These are phyloP conservation scores for Meyerozyma athensensis DNA, from an alignment of 1,139 yeast species.

Conservation along the genomic window DNA sequence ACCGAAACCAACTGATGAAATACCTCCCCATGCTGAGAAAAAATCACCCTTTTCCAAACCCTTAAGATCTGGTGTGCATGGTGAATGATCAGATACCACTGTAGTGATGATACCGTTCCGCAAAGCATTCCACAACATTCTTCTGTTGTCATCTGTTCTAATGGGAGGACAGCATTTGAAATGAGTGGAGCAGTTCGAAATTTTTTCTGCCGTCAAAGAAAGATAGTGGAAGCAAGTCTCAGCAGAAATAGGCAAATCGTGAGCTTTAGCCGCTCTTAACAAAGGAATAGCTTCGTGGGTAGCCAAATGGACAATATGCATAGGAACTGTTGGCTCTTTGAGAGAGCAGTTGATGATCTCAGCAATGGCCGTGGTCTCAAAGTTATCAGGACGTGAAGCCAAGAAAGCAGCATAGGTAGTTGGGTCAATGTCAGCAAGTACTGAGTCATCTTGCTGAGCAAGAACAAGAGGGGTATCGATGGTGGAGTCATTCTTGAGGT, in stretches of 20 bases:
- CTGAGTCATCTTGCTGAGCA: slow-evolving; percentile 42
- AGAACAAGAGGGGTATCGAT: slow-evolving; percentile 38
- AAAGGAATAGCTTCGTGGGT: slow-evolving; percentile 78
- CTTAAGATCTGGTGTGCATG: slow-evolving; percentile 89
- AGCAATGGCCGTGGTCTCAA: slow-evolving; percentile 79
- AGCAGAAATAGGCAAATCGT: slow-evolving; percentile 61
- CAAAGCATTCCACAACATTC: slow-evolving; percentile 73
- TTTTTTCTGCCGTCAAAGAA: slow-evolving; percentile 68
- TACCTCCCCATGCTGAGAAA: slow-evolving; percentile 96
- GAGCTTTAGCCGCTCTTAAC: slow-evolving; percentile 57
- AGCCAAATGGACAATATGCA: slow-evolving; percentile 89
- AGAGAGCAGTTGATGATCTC: slow-evolving; percentile 62
- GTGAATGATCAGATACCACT: slow-evolving; percentile 92
- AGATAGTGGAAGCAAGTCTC: slow-evolving; percentile 95
- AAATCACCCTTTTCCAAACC: slow-evolving; percentile 81
- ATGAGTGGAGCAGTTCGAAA: slow-evolving; percentile 71
- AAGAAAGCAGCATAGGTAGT: slow-evolving; percentile 68
- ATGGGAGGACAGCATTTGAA: slow-evolving; percentile 96
- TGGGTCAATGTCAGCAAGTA: slow-evolving; percentile 52
- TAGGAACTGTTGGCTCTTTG: slow-evolving; percentile 57
- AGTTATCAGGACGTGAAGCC: slow-evolving; percentile 81
- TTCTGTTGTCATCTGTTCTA: slow-evolving; percentile 65
- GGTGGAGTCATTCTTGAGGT: slow-evolving; percentile 10
- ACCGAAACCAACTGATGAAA: slow-evolving; percentile 88
- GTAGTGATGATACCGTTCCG: slow-evolving; percentile 64